Base-by-base conservation (phyloP, 306 rosid genomes). In the Astragalus membranaceus region DNA sequence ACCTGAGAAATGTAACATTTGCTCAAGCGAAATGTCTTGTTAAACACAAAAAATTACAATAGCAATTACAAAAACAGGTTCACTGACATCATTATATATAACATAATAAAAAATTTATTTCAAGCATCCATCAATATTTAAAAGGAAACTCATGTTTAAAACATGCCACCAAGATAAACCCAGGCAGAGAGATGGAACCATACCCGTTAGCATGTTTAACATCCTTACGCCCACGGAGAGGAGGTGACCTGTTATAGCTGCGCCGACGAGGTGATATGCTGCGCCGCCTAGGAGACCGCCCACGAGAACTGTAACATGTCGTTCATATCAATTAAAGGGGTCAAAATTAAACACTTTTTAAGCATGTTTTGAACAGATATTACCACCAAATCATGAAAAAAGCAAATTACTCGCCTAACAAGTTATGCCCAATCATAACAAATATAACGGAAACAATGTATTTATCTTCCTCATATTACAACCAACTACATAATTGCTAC, bases 221-320 rank as follows among this genome's bases (percentile, higher is more conserved):
- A 65, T 84, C 99, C 75, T 61, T 48, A 12, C 92, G 85, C 3
- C 84, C 96, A 53, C 96, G 96, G 58, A 83, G 83, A 1, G 95
- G 91, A 71, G 95, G 97, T 26, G 99, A 94, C 87, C 84, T 87
- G 87, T 97, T 94, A 44, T 72, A 82, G 86, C 97, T 94, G 61
- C 87, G 89, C 39, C 93, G 89, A 68, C 91, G 95, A 53, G 96
- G 96, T 47, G 96, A 49, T 4, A 15, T 2, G 23, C 54, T 94
- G 56, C 95, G 97, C 53, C 95, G 91, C 65, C 89, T 82, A 7
- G 99, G 99, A 12, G 99, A 94, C 37, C 96, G 81, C 46, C 82
- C 95, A 64, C 83, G 95, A 2, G 99, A 96, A 83, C 99, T 94
- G 75, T 85, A 86, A 79, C 95, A 88, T 88, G 94, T 88, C 71